phyloP scores from a whole-genome alignment of 176 grass and related monocot species.

The Tuctoria greenei region DNA sequence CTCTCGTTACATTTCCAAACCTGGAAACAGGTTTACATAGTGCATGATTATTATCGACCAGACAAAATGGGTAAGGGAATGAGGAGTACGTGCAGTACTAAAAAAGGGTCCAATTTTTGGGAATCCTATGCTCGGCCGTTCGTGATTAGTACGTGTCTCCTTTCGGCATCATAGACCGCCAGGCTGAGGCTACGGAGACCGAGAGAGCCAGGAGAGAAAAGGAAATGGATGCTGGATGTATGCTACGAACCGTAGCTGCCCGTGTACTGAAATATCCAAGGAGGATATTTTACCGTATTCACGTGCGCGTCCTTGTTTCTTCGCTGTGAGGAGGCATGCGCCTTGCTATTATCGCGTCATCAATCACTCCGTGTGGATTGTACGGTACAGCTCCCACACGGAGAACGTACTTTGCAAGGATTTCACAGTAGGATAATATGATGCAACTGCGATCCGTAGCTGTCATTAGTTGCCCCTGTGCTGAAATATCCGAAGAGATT shows the following conservation, averaged over 20 bases:
- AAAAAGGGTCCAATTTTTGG: background rate
- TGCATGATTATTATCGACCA: background rate
- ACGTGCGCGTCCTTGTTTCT: background rate
- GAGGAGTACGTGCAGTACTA: background rate
- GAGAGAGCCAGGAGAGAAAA: no score
- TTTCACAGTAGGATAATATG: background rate
- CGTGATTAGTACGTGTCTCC: background rate
- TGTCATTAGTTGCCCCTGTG: background rate
- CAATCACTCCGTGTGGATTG: background rate
- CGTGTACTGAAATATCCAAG: background rate
- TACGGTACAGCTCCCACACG: background rate
- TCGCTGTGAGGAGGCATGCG: background rate
- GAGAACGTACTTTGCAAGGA: no score
- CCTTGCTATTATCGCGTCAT: background rate
- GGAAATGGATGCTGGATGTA: background rate
- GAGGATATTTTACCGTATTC: background rate
- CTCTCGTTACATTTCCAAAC: background rate
- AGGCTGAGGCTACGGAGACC: no score
- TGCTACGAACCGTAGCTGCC: background rate
- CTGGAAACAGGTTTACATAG: background rate
- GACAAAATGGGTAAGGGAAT: background rate
- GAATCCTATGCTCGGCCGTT: background rate
- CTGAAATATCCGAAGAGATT: background rate
- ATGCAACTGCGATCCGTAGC: background rate
- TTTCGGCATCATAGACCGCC: background rate